A percentile compares a stretch with the other conserved stretches of the same genome.
These are phyloP conservation scores for Suhomyces maxii DNA, from an alignment of 1,139 yeast species.

Conservation along the genomic window DNA sequence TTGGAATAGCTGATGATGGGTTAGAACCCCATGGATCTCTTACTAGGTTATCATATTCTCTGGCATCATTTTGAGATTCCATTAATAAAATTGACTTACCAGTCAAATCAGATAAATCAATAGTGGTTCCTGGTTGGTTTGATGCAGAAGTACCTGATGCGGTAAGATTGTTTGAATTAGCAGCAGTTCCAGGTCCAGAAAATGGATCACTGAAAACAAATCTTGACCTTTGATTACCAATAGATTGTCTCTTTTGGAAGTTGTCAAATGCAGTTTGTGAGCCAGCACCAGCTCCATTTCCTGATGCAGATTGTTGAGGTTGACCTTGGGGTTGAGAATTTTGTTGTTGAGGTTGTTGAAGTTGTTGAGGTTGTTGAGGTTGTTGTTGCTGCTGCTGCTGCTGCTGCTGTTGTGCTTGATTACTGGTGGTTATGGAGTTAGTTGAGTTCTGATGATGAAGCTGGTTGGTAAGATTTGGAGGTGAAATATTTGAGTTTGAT, in stretches of 20 bases:
- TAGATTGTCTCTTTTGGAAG: constrained; percentile 51
- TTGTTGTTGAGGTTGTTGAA: constrained; percentile 11
- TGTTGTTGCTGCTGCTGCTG: constrained; percentile 7
- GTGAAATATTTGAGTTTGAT: constrained; percentile 30
- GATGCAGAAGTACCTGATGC: constrained; percentile 13
- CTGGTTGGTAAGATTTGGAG: constrained; percentile 25
- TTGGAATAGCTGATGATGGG: constrained; percentile 6
- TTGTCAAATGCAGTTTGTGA: constrained; percentile 16
- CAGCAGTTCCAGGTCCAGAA: constrained; percentile 24
- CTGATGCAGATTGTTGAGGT: constrained; percentile 12
- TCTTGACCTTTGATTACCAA: constrained; percentile 62
- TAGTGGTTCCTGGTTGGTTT: constrained; percentile 16
- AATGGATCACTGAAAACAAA: constrained; percentile 72
- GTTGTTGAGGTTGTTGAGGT: constrained; percentile 7
- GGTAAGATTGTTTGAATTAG: constrained; percentile 18
- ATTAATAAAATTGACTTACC: constrained; percentile 57
- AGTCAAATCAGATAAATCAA: constrained; percentile 38
- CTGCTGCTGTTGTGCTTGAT: constrained; percentile 8
- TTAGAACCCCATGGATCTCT: constrained; percentile 47
- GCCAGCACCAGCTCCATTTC: constrained; percentile 5
- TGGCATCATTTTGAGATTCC: constrained; percentile 57
- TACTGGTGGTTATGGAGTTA: background rate
- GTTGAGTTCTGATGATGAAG: constrained; percentile 14
- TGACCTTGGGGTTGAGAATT: constrained; percentile 10
- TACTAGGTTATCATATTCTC: constrained; percentile 52